Evolutionary conservation across 2,329 filamentous ascomycete species (phyloP).

Genomic region (Penicillium psychrosexuale): DNA sequence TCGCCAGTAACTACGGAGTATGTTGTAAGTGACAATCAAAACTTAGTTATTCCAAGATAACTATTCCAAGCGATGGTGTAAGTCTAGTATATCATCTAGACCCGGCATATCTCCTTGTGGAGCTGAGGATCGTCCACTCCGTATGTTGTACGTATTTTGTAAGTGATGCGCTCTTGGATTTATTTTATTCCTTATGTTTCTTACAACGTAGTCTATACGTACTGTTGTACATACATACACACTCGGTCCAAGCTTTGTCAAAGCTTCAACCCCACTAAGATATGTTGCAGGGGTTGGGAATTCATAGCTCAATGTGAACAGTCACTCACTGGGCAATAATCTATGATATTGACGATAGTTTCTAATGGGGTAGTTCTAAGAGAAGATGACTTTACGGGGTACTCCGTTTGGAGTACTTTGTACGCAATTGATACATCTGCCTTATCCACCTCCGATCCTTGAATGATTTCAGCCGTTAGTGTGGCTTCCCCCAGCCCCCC

Average conservation of each 20-base stretch:
- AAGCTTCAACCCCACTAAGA: not conserved
- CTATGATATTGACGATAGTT: too few species aligned
- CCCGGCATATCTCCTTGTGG: too few species aligned
- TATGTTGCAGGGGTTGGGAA: not conserved
- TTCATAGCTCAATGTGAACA: not conserved
- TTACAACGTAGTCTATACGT: not conserved
- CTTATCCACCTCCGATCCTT: not conserved
- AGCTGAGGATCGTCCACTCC: not conserved
- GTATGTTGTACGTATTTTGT: too few species aligned
- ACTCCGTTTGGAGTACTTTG: not conserved
- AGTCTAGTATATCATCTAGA: not conserved
- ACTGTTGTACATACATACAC: not conserved
- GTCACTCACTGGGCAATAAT: not conserved
- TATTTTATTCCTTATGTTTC: not conserved
- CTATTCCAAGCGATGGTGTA: not conserved
- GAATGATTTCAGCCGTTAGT: not conserved
- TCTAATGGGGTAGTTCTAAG: not conserved
- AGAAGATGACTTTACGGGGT: too few species aligned
- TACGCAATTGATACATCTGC: not conserved
- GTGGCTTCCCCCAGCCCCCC: not conserved
- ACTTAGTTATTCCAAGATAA: too few species aligned
- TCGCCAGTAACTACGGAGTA: too few species aligned
- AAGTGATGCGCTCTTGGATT: not conserved
- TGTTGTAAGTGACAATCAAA: too few species aligned
- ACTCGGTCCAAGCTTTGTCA: not conserved